Conservation (phyloP, 1,284 basidiomycete genomes). For the Marasmius oreades region DNA sequence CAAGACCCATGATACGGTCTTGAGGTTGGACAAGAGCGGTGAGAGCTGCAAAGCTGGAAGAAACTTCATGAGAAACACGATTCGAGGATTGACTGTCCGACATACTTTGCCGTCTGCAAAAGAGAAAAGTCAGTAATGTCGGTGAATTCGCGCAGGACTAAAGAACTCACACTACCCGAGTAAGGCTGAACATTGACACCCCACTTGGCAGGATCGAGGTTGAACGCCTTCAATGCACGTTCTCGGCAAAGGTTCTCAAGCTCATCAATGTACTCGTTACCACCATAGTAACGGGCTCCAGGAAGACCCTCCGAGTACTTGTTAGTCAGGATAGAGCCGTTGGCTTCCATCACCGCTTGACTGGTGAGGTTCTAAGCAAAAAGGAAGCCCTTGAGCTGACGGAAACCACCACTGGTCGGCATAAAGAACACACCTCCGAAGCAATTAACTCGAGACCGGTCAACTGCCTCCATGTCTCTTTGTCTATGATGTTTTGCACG, state of each 20-base stretch:
- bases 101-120: constrained; percentile 77
- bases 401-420: constrained; percentile 14
- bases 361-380: constrained; percentile 84
- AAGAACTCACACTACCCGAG: constrained; percentile 76
- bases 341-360: constrained; percentile 94
- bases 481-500: constrained; percentile 96
- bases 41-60: constrained; percentile 87
- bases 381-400: constrained; percentile 10
- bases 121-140: constrained; percentile 13
- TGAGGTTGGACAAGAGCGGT: constrained; percentile 97
- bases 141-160: constrained; percentile 1
- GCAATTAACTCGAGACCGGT: constrained; percentile 97
- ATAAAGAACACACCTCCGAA: constrained; percentile 63
- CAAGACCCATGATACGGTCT: constrained; percentile 99
- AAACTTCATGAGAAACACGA: constrained; percentile 11
- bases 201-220: constrained; percentile 92
- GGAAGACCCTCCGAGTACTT: constrained; percentile 98
- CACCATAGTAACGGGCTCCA: constrained; percentile 95
- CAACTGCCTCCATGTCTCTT: constrained; percentile 99
- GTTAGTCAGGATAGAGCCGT: constrained; percentile 98
- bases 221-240: constrained; percentile 95
- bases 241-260: constrained; percentile 94
- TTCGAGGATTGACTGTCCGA: not conserved
- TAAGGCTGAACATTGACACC: constrained; percentile 99
- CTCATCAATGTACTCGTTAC: constrained; percentile 96